Conservation (phyloP, 2,329 filamentous ascomycete species). For the Ophiosphaerella narmari region DNA sequence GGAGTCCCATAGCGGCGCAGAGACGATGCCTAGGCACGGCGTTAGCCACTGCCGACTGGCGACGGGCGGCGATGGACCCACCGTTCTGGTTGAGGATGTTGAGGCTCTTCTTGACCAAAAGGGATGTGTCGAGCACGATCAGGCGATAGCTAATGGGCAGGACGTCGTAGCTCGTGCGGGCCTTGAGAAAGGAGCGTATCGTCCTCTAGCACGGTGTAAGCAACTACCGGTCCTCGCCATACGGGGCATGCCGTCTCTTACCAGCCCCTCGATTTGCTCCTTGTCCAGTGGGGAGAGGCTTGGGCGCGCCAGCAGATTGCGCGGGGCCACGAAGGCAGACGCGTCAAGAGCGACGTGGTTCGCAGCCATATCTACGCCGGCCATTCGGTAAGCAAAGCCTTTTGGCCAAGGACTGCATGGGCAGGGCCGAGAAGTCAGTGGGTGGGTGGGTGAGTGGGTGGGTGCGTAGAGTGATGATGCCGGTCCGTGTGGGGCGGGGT, state of each 20-base stretch:
- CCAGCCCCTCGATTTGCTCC: constrained; percentile 79
- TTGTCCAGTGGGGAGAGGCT: constrained; percentile 68
- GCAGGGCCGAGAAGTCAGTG: constrained; percentile 18
- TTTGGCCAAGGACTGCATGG: constrained; percentile 43
- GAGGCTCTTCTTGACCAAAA: constrained; percentile 96
- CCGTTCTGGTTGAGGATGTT: constrained; percentile 96
- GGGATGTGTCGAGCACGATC: constrained; percentile 91
- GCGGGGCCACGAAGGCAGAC: constrained; percentile 32
- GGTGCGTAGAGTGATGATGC: constrained; percentile 5
- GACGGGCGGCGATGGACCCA: constrained; percentile 46
- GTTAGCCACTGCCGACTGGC: constrained; percentile 14
- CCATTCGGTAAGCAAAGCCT: constrained; percentile 44
- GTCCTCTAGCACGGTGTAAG: constrained; percentile 61
- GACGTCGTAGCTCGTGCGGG: constrained; percentile 97
- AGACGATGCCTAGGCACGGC: constrained; percentile 78
- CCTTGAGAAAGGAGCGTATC: constrained; percentile 93
- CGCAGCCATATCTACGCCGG: constrained; percentile 41
- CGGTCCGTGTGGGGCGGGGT: background rate
- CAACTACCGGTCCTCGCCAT: constrained; percentile 1
- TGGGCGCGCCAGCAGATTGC: constrained; percentile 28
- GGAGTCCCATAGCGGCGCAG: constrained; percentile 95
- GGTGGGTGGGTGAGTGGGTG: no score
- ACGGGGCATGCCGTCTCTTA: constrained; percentile 50
- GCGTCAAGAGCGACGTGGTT: constrained; percentile 17
- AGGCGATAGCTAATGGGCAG: constrained; percentile 93